Percentiles rank a stretch among this genome's conserved stretches.
phyloP scores from a whole-genome alignment of 2,329 filamentous ascomycete species.

The Xylaria sp. region DNA sequence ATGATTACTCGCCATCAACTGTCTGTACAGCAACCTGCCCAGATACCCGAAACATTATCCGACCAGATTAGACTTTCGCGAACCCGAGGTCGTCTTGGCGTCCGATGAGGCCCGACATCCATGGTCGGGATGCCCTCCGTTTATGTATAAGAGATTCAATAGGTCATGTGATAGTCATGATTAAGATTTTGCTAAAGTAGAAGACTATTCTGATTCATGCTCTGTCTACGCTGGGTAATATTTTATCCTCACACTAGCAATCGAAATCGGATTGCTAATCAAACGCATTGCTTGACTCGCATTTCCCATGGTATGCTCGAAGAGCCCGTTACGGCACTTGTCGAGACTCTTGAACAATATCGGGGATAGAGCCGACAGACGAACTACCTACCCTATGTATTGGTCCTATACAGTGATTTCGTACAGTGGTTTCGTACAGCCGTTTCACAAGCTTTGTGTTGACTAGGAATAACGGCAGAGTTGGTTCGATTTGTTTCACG shows the following conservation, averaged over 20 bases:
- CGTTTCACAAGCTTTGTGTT: neutral
- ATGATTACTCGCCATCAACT: neutral
- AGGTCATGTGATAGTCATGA: neutral
- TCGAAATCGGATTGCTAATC: slow-evolving; percentile 5
- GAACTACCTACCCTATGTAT: neutral
- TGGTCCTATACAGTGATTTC: neutral
- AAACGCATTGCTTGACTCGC: slow-evolving; percentile 6
- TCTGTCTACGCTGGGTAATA: neutral
- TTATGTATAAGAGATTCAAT: neutral
- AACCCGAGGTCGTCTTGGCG: neutral
- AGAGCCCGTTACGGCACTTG: neutral
- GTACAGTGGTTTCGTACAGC: neutral
- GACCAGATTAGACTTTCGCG: neutral
- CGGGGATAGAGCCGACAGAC: neutral
- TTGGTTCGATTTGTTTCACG: slow-evolving; percentile 4
- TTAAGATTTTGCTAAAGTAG: neutral
- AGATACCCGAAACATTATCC: neutral
- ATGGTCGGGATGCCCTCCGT: neutral
- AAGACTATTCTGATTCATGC: slow-evolving; percentile 19
- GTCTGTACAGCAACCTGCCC: neutral
- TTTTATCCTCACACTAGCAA: neutral
- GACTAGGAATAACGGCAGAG: neutral
- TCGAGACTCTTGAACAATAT: neutral
- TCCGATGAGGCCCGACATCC: neutral
- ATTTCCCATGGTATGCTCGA: too few species aligned